Base-by-base conservation (phyloP, 2,329 filamentous ascomycete species). In the Penicillium sp. region DNA sequence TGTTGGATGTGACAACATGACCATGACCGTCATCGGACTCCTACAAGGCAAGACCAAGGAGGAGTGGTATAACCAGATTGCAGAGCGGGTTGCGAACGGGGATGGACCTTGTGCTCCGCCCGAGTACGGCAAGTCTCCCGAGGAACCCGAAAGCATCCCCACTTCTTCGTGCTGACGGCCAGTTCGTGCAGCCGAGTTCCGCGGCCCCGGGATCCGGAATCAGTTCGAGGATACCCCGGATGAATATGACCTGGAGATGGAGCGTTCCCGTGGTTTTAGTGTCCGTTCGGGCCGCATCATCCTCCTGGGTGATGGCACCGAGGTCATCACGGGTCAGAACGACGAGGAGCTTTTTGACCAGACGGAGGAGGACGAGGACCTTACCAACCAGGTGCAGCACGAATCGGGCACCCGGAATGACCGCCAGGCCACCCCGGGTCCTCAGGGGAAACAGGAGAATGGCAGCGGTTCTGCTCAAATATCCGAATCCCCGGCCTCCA, bases 1-100 rank as follows among this genome's bases (percentile, higher is more conserved):
- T 62, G 93, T 99, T 60, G 94, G 94, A 60, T 99, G 94, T 76
- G 94, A 99, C 81, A 99, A 99, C 82, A 99, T 99, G 94, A 99
- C 94, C 66, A 97, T 99, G 89, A 81, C 88, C 68, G 84, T 99
- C 65, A 81, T 99, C 71, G 94, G 89, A 65, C 86, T 99, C 73
- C 84, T 99, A 66, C 86, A 90, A 71, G 94, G 93, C 75, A 92
- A 90, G 82, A 90, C 87, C 68, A 95, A 96, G 84, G 92, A 97
- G 72, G 89, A 97, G 79, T 99, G 94, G 94, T 99, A 99, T 76
- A 91, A 97, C 71, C 88, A 92, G 80, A 89, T 99, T 75, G 91
- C 89, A 70, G 91, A 89, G 80, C 87, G 94, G 73, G 94, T 99
- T 76, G 91, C 92, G 68, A 92, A 93, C 75, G 94, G 93, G 78